These are phyloP conservation scores for Dactylellina parvicollis DNA, from an alignment of 2,329 filamentous ascomycete species.

Conservation along the genomic window DNA sequence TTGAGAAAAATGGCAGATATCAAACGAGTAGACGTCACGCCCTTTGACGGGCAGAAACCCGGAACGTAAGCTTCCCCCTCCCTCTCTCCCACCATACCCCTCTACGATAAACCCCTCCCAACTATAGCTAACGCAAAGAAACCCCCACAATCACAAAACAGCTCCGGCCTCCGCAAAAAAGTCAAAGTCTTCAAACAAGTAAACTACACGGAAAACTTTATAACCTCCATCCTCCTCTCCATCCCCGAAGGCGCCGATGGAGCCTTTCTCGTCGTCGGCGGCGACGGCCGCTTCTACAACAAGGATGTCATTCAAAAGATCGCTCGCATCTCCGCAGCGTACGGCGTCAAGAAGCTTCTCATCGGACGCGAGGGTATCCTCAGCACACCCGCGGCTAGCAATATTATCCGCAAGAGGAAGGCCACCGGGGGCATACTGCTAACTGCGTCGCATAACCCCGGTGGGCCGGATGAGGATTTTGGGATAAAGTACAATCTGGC, in stretches of 20 bases:
- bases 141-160: constrained; percentile 62
- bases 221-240: constrained; percentile 91
- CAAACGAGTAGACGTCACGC: constrained; percentile 44
- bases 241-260: constrained; percentile 93
- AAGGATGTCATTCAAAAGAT: constrained; percentile 96
- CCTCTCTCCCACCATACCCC: background rate
- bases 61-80: constrained; percentile 80
- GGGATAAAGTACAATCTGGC: constrained; percentile 99
- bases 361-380: constrained; percentile 96
- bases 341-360: constrained; percentile 98
- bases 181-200: constrained; percentile 95
- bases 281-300: constrained; percentile 97
- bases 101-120: background rate
- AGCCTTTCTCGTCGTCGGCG: constrained; percentile 92
- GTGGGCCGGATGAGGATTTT: constrained; percentile 93
- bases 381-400: constrained; percentile 93
- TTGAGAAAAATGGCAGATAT: constrained; percentile 16
- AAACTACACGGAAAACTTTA: constrained; percentile 95
- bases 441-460: constrained; percentile 97
- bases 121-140: constrained; percentile 49
- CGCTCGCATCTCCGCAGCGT: constrained; percentile 94
- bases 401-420: constrained; percentile 92
- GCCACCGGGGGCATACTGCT: constrained; percentile 96
- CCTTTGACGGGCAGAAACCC: constrained; percentile 83
- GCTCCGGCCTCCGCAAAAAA: constrained; percentile 98